phyloP scores from a whole-genome alignment of 2,329 filamentous ascomycete genomes.

The Verticillium isaacii region DNA sequence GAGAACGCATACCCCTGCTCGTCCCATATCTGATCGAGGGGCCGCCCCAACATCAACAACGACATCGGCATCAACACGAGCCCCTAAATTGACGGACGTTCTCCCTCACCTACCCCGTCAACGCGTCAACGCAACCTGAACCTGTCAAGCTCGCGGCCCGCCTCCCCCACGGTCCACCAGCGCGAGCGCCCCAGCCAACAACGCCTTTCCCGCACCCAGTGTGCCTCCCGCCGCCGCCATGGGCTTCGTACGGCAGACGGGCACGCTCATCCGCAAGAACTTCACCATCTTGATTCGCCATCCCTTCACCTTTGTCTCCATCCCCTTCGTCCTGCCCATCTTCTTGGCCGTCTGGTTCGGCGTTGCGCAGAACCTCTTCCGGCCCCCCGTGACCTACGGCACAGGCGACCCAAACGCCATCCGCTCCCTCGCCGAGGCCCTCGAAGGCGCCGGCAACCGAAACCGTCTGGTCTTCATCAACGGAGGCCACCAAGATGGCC shows the following conservation, averaged over 20 bases:
- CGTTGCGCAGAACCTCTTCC: conserved; percentile 78
- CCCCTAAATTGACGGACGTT: too few species aligned
- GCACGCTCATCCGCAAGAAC: conserved; percentile 60
- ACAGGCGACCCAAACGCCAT: conserved; percentile 60
- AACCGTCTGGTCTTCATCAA: conserved; percentile 75
- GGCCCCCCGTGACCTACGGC: conserved; percentile 71
- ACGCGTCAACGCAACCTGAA: too few species aligned
- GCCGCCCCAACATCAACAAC: too few species aligned
- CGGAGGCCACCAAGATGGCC: conserved; percentile 62
- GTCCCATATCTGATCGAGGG: too few species aligned
- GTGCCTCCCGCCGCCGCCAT: neutral
- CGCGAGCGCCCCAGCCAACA: too few species aligned
- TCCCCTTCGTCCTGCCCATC: conserved; percentile 56
- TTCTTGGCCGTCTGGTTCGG: conserved; percentile 55
- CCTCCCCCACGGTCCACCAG: too few species aligned
- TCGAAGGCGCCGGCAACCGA: conserved; percentile 25
- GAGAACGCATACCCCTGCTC: too few species aligned
- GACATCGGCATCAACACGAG: too few species aligned
- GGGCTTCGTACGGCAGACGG: conserved; percentile 41
- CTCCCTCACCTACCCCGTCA: too few species aligned
- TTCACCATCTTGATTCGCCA: conserved; percentile 56
- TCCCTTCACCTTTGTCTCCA: conserved; percentile 43
- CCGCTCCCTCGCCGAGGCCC: conserved; percentile 43
- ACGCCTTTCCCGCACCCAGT: neutral
- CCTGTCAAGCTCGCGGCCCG: too few species aligned